Base-by-base conservation (phyloP, 495 filamentous ascomycete species). In the Penicillium fimorum region DNA sequence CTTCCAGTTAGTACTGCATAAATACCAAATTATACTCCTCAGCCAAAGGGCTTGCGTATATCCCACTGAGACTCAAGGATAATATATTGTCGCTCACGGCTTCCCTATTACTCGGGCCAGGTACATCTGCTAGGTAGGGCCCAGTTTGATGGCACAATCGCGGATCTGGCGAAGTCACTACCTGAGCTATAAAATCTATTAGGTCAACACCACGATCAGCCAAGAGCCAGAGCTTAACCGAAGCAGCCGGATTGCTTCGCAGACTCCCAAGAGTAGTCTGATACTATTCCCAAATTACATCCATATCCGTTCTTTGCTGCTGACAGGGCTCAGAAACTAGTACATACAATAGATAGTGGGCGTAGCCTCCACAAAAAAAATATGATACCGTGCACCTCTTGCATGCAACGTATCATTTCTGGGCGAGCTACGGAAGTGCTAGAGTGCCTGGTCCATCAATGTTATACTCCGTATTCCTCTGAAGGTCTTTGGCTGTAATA, bases 291-390 rank as follows among this genome's bases (percentile, higher is more conserved):
- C 74, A 35, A 82, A 82, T 12, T 60, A 10, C 83, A 81, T 20
- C 82, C 82, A 63, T 84, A 66, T 86, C 83, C 5, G 71, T 79
- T n/a, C 82, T 66, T 67, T 64, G 66, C 87, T 87, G 49, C 70
- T 71, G 13, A 79, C 65, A 0, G 84, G 85, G 18, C 80, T 82
- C 41, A 86, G 58, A 68, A 86, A 88, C 47, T 82, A 71, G 30
- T 73, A 69, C 8, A 87, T 73, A 69, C 8, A 87, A 47, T 2
- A 87, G 74, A 63, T 87, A 88, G 25, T 27, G 25, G 22, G 22
- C 22, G 22, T 22, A 22, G 22, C 22, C 22, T 22, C 22, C 22
- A 22, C 22, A 22, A 22, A 1, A 22, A 1, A 22, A 22, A 22
- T 22, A 2, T 22, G 22, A 22, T 22, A 22, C 22, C 22, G 22